phyloP scores from a whole-genome alignment of 2,329 filamentous ascomycete genomes.

The Trichoderma sp. region DNA sequence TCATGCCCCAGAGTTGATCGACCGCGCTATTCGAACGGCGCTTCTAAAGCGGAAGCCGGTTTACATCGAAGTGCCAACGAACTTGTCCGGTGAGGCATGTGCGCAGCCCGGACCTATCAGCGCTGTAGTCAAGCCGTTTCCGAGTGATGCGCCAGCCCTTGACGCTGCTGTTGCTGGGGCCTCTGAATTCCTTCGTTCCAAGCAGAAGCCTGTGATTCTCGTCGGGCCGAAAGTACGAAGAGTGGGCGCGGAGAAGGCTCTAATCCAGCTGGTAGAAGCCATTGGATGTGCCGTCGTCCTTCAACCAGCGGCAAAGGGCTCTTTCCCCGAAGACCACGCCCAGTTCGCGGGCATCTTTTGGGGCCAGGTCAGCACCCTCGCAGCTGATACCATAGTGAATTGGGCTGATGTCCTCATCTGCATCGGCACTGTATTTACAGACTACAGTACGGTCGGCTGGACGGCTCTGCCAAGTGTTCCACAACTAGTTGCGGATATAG shows the following conservation, averaged over 20 bases:
- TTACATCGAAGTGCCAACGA: not conserved
- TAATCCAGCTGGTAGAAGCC: not conserved
- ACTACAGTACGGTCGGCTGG: not conserved
- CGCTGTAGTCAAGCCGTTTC: not conserved
- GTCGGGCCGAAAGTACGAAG: not conserved
- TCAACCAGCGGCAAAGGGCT: not conserved
- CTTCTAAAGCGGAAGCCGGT: not conserved
- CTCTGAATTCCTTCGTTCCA: not conserved
- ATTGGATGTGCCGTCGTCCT: not conserved
- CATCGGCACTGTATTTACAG: not conserved
- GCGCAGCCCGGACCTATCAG: not conserved
- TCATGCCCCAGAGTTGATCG: not conserved
- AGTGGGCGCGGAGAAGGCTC: not conserved
- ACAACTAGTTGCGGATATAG: not conserved
- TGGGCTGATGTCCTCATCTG: not conserved
- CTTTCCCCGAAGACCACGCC: not conserved
- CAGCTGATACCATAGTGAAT: not conserved
- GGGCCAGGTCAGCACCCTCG: not conserved
- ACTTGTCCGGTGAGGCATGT: not conserved
- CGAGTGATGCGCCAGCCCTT: not conserved
- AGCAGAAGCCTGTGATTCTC: not conserved
- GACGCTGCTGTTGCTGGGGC: not conserved
- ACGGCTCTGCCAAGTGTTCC: not conserved
- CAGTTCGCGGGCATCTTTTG: not conserved
- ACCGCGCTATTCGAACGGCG: not conserved